Base-by-base conservation (phyloP, 148 eudicot species). In the Amaranthus hypochondriacus region DNA sequence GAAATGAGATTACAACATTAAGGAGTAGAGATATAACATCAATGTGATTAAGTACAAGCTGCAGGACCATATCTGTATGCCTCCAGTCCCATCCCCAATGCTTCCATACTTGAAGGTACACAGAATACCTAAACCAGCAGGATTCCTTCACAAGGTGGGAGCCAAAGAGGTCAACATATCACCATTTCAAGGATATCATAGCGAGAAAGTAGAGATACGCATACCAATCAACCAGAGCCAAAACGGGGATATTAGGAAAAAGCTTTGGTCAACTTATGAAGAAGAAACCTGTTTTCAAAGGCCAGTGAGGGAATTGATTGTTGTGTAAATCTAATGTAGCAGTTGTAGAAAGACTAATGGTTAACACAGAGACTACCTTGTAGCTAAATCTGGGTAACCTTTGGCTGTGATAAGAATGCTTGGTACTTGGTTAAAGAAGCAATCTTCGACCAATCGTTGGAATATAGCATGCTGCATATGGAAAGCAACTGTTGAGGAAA, bases 361-460 rank as follows among this genome's bases (percentile, higher is more conserved):
- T 48, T 13, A 57, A 47, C 48, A 13, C 61, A 47, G 66, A 59
- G 48, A 15, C 63, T 77, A 95, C 99, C 97, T 86, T 79, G 99
- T 96, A 61, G 97, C 99, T 71, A 96, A 82, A 76, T 96, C 97
- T 47, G 99, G 99, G 73, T 89, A 96, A 72, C 99, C 99, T 84
- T 90, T 96, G 69, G 95, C 97, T 47, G 99, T 96, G 75, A 96
- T 90, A 66, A 96, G 87, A 83, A 96, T 90, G 86, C 96, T 81
- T 49, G 99, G 99, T 72, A 96, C 86, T 82, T 96, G 91, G 76
- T 90, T 92, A 82, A 89, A 92, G 62, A 96, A 67, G 53, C 92
- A 78, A 76, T 96, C 99, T 87, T 96, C 99, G 51, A 86, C 90
- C 75, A 96, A 84, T 73, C 99, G 81, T 83, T 96, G 99, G 86